Evolutionary conservation across 2,329 filamentous ascomycete species (phyloP), one percentile per base, ranked within the genome.

Genomic region (Fusarium marasasianum): DNA sequence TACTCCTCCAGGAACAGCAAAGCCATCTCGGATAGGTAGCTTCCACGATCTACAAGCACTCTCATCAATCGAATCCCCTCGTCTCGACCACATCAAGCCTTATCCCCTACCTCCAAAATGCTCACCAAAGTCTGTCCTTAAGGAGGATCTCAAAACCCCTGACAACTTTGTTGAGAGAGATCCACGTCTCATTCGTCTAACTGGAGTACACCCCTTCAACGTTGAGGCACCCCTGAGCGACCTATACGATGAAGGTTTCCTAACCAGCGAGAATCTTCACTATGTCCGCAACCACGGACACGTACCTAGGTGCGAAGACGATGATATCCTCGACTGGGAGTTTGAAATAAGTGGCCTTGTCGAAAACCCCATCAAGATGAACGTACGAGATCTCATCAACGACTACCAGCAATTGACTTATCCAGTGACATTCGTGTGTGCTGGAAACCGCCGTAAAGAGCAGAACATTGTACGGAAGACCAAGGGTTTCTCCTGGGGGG

Each of bases 401-500:
- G 88, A 93, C 14, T 97, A 93, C 77, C 91, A 95, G 62, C 94
- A 97, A 80, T 88, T 94, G 33, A 98, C 95, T 6, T 93, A 93
- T 66, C 95, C 95, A 0, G 88, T 98, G 68, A 98, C 95, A 0
- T 88, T 98, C 4, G 95, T 98, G 29, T 98, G 95, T 81, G 95
- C 95, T 8, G 95, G 95, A 3, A 98, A 98, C 81, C 88, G 95
- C 67, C 89, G 95, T 38, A 98, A 98, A 83, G 95, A 98, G 82
- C 95, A 98, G 80, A 98, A 98, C 76, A 87, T 94, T 58, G 93
- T 98, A 7, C 89, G 94, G 22, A 98, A 98, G 81, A 94, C 93
- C 3, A 97, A 98, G 78, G 95, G 95, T 0, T 98, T 98, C 83
- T 97, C 94, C 5, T 98, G 95, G 95, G 95, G 95, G 41, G 87